Base-by-base conservation (phyloP, 2,329 filamentous ascomycete species). In the Ascomycota sp. region DNA sequence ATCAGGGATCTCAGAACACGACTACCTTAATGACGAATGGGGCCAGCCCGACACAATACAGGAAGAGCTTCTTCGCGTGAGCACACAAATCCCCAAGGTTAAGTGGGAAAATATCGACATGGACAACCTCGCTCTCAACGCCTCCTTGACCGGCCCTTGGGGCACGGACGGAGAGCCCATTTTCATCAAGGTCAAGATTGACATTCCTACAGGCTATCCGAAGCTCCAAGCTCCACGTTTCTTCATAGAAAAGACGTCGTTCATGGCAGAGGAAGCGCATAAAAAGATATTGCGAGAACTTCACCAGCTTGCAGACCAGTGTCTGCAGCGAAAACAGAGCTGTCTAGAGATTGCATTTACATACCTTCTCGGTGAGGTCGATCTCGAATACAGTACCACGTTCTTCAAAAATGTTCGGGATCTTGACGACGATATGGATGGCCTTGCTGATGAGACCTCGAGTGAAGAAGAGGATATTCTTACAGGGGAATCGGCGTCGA, bases 361-460 rank as follows among this genome's bases (percentile, higher is more conserved):
- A 20, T 76, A 74, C 41, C 51, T 76, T 11, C 54, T 75, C 0
- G 71, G 71, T 25, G 70, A 75, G 43, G 57, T 69, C 11, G 64
- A 73, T 38, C 53, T 75, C 4, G 63, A 69, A 29, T 58, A 55
- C 26, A 73, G 69, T 41, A 68, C 67, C 6, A 64, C 61, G 1
- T 64, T 68, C 35, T 72, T 75, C 42, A 68, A 69, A 36, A 69
- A 69, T 36, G 67, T 75, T 8, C 63, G 71, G 38, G 73, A 78
- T 38, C 49, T 71, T 7, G 69, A 68, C 31, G 62, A 69, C 41
- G 59, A 62, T 28, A 43, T 67, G 5, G 65, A 63, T 34, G 67
- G 55, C 3, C 49, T 71, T 23, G 63, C 58, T 20, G 77, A 79
- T 33, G 81, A 89, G 38, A 86, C 80, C 39, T 94, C 82, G 3